Evolutionary conservation across 805 yeast genomes (phyloP).

Genomic region (Yarrowia sp.): DNA sequence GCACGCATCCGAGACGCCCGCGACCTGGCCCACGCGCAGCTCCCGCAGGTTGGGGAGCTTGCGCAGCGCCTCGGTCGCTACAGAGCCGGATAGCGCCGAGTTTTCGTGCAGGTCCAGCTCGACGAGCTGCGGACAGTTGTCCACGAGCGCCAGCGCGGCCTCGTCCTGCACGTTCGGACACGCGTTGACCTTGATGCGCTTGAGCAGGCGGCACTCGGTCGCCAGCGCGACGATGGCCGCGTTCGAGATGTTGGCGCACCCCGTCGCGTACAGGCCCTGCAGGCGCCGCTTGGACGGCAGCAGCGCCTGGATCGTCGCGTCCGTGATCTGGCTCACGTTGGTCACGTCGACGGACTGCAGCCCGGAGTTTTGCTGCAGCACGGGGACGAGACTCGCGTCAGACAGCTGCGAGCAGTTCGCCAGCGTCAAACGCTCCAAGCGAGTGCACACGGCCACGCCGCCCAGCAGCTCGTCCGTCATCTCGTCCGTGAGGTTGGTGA

Average conservation of each 20-base stretch:
- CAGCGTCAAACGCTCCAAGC: conserved; percentile 80
- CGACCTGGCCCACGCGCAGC: conserved; percentile 73
- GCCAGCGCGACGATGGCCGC: conserved; percentile 59
- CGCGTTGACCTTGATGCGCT: conserved; percentile 78
- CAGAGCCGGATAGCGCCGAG: conserved; percentile 64
- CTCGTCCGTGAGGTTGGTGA: conserved; percentile 66
- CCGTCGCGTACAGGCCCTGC: conserved; percentile 89
- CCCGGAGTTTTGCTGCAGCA: conserved; percentile 62
- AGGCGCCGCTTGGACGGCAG: conserved; percentile 70
- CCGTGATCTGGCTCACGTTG: conserved; percentile 67
- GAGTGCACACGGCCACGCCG: conserved; percentile 61
- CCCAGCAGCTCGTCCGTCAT: conserved; percentile 62
- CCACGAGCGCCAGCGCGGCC: conserved; percentile 57
- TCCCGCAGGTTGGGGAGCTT: conserved; percentile 75
- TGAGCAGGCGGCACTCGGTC: conserved; percentile 64
- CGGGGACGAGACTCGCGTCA: conserved; percentile 56
- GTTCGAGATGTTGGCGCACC: conserved; percentile 70
- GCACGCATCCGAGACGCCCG: conserved; percentile 64
- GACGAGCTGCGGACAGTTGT: conserved; percentile 74
- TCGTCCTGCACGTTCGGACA: conserved; percentile 64
- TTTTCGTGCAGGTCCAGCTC: conserved; percentile 89
- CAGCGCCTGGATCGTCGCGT: conserved; percentile 64
- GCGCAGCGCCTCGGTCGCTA: conserved; percentile 55
- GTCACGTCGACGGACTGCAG: conserved; percentile 86
- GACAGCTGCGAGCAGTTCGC: conserved; percentile 72